Evolutionary conservation across 768 basidiomycete species (phyloP).

Genomic region (Austroboletus eburneus): DNA sequence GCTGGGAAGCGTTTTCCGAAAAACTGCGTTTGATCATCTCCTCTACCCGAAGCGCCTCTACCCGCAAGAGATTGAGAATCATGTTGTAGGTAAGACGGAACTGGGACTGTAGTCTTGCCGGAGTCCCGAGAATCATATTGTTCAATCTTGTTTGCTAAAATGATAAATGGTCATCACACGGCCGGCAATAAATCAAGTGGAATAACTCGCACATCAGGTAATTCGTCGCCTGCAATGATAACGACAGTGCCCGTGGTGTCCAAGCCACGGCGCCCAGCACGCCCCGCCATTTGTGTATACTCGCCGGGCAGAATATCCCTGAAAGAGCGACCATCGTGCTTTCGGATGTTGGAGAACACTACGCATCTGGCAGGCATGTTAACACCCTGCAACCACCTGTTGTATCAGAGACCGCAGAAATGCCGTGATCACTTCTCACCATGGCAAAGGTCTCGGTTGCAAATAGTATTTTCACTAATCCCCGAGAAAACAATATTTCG

Average conservation of each 20-base stretch:
- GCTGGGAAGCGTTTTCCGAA: slow-evolving; percentile 95
- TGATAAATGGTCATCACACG: neutral
- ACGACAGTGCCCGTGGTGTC: slow-evolving; percentile 96
- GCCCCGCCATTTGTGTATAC: slow-evolving; percentile 99
- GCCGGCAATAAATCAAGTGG: neutral
- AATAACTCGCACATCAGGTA: slow-evolving; percentile 69
- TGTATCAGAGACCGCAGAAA: slow-evolving; percentile 9
- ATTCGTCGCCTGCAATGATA: slow-evolving; percentile 74
- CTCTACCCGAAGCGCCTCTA: slow-evolving; percentile 93
- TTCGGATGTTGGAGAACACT: slow-evolving; percentile 91
- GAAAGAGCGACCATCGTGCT: slow-evolving; percentile 93
- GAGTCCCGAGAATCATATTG: slow-evolving; percentile 92
- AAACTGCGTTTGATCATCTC: slow-evolving; percentile 99
- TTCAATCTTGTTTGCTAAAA: slow-evolving; percentile 66
- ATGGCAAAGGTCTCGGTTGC: slow-evolving; percentile 99
- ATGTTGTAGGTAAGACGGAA: slow-evolving; percentile 99
- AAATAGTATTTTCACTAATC: slow-evolving; percentile 93
- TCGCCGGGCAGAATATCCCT: slow-evolving; percentile 87
- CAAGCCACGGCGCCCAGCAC: slow-evolving; percentile 92
- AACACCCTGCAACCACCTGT: slow-evolving; percentile 63
- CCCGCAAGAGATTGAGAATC: slow-evolving; percentile 94
- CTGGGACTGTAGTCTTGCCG: slow-evolving; percentile 90
- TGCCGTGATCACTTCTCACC: slow-evolving; percentile 44
- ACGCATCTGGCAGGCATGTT: slow-evolving; percentile 99
- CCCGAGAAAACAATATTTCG: slow-evolving; percentile 92